Conservation (phyloP, 495 filamentous ascomycete genomes). For the Thozetella sp. region DNA sequence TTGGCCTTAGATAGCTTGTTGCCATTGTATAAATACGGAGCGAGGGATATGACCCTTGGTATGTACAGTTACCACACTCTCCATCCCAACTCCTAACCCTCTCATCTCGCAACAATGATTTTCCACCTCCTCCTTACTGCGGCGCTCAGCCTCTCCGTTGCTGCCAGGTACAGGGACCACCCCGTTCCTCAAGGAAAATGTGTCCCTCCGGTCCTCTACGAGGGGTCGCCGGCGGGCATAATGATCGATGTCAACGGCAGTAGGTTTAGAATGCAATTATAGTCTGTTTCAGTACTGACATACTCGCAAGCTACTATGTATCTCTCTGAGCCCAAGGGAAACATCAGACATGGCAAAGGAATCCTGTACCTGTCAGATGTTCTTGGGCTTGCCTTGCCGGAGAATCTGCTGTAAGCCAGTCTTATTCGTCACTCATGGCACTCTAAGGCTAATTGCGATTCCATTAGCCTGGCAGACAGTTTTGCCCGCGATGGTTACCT, state of each 20-base stretch:
- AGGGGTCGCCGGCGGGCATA: not conserved
- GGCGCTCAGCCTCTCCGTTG: too few species aligned
- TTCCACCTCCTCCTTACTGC: too few species aligned
- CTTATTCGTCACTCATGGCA: not conserved
- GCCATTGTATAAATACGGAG: too few species aligned
- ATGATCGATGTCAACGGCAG: not conserved
- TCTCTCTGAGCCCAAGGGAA: not conserved
- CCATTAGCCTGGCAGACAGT: not conserved
- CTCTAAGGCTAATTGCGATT: not conserved
- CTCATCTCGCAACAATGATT: too few species aligned
- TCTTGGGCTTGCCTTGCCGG: not conserved
- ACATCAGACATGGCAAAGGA: not conserved
- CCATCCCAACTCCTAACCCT: too few species aligned
- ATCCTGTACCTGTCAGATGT: slow-evolving; percentile 1
- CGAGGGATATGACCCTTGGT: too few species aligned
- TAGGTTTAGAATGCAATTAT: not conserved
- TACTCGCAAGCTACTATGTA: not conserved
- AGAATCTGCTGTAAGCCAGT: not conserved
- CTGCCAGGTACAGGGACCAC: too few species aligned
- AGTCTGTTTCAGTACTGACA: not conserved
- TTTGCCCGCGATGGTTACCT: not conserved
- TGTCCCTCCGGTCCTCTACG: not conserved
- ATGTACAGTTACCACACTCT: too few species aligned
- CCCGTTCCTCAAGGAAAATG: not conserved
- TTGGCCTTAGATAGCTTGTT: too few species aligned